Base-by-base conservation (phyloP, 495 filamentous ascomycete genomes). In the Bathelium albidoporum region DNA sequence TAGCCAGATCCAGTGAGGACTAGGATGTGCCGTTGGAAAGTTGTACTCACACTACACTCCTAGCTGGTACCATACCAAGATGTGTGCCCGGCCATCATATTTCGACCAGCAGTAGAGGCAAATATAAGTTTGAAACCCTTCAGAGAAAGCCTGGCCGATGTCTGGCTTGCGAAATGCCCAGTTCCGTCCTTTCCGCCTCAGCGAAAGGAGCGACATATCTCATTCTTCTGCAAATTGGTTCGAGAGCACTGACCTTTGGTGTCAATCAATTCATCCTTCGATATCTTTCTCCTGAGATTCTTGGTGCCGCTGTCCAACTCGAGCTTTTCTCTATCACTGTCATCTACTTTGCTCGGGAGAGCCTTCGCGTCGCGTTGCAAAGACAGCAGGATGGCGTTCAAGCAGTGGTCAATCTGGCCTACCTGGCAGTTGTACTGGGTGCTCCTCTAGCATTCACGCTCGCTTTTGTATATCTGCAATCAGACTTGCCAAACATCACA, bases 241-340 rank as follows among this genome's bases (percentile, higher is more conserved):
- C 91, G 16, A 87, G 93, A 58, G 83, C 87, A 45, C 77, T 96
- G 64, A 97, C 94, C 29, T 99, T 99, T 74, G 73, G 83, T 52
- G 85, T 92, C 62, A 97, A 97, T 78, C 91, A 97, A 73, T 60
- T 94, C 58, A 84, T 97, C 12, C 79, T 99, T 3, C 90, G 91
- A 41, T 90, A 85, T 69, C 77, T 97, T 24, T 93, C 91, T 0
- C 92, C 94, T 0, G 81, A 87, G 45, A 79, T 91, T 0, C 80
- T 97, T 1, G 94, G 91, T 2, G 80, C 94, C 31, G 88, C 91
- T 1, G 84, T 90, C 2, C 95, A 96, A 72, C 82, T 97, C 2
- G 94, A 99, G 65, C 83, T 97, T 1, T 96, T 89, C 73, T 89
- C 89, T 62, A 86, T 92, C 32, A 87, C 89, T 1, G 85, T 95